A percentile compares a stretch with the other conserved stretches of the same genome.
These are phyloP conservation scores for Orbilia oligospora DNA, from an alignment of 2,329 filamentous ascomycete species.

Conservation along the genomic window DNA sequence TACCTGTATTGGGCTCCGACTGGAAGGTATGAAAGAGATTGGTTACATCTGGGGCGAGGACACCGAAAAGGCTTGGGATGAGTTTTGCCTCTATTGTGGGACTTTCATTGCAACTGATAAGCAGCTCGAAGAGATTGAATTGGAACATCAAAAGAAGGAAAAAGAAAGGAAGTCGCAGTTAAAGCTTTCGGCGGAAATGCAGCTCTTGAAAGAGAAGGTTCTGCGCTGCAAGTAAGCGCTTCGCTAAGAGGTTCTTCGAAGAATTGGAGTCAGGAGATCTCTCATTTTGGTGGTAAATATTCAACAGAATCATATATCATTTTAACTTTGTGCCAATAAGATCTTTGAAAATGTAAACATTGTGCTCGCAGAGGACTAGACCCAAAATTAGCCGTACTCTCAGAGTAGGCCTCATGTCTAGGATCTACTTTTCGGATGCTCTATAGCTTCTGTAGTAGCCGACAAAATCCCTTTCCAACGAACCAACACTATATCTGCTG, in stretches of 20 bases:
- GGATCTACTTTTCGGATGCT: no score
- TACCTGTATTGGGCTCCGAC: constrained; percentile 17
- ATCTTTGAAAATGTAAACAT: no score
- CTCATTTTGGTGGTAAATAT: no score
- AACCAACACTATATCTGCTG: no score
- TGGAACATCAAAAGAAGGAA: neutral
- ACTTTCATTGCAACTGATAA: constrained; percentile 40
- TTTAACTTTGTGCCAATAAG: no score
- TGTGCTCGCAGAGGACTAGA: no score
- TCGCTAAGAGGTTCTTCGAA: neutral
- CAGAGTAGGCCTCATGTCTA: no score
- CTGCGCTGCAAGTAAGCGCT: neutral
- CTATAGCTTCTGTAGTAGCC: no score
- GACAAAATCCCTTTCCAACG: no score
- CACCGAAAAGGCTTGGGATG: constrained; percentile 28
- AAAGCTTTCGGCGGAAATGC: neutral
- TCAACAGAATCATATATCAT: no score
- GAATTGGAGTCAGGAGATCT: no score
- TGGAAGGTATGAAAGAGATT: constrained; percentile 35
- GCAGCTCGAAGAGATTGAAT: constrained; percentile 28
- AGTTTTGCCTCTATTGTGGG: constrained; percentile 44
- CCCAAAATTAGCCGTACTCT: no score
- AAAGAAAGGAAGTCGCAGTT: neutral
- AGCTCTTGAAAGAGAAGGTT: neutral
- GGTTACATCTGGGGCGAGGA: constrained; percentile 49